These are phyloP conservation scores for Penicillium sp. DNA, from an alignment of 2,329 filamentous ascomycete genomes.

Conservation along the genomic window DNA sequence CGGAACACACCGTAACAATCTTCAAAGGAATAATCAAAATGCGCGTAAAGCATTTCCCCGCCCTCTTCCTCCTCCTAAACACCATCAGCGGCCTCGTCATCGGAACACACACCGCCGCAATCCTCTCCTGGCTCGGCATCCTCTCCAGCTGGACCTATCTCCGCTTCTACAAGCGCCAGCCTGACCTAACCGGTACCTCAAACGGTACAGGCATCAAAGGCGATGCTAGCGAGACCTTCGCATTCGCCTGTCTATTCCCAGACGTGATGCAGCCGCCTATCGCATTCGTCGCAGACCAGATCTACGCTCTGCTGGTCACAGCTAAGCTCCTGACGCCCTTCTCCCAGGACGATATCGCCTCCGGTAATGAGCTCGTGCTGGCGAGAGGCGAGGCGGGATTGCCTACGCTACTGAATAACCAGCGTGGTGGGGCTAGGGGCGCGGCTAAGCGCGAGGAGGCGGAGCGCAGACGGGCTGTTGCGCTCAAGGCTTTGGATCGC, in stretches of 20 bases:
- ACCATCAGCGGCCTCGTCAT: conserved; percentile 64
- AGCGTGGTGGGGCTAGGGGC: conserved; percentile 44
- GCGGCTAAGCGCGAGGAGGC: conserved; percentile 82
- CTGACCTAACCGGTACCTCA: conserved; percentile 55
- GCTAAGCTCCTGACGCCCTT: conserved; percentile 82
- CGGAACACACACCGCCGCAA: conserved; percentile 72
- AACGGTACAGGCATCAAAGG: conserved; percentile 67
- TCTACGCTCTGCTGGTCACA: conserved; percentile 74
- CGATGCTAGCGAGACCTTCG: conserved; percentile 94
- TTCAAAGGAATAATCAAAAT: conserved; percentile 86
- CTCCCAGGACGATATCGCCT: conserved; percentile 74
- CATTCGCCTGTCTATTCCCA: conserved; percentile 94
- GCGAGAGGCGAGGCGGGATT: conserved; percentile 62
- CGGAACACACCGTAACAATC: conserved; percentile 92
- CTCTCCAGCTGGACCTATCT: conserved; percentile 92
- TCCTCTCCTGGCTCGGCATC: conserved; percentile 79
- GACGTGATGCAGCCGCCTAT: conserved; percentile 77
- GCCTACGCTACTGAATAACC: conserved; percentile 57
- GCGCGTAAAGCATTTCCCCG: conserved; percentile 79
- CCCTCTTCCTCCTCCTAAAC: conserved; percentile 71
- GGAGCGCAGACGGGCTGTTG: conserved; percentile 82
- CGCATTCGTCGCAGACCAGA: conserved; percentile 66
- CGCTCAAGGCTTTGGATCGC: conserved; percentile 88
- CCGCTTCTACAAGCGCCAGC: conserved; percentile 79
- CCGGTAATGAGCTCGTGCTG: conserved; percentile 69